These are phyloP conservation scores for Scheffersomyces parashehatae DNA, from an alignment of 1,139 yeast species.

Conservation along the genomic window DNA sequence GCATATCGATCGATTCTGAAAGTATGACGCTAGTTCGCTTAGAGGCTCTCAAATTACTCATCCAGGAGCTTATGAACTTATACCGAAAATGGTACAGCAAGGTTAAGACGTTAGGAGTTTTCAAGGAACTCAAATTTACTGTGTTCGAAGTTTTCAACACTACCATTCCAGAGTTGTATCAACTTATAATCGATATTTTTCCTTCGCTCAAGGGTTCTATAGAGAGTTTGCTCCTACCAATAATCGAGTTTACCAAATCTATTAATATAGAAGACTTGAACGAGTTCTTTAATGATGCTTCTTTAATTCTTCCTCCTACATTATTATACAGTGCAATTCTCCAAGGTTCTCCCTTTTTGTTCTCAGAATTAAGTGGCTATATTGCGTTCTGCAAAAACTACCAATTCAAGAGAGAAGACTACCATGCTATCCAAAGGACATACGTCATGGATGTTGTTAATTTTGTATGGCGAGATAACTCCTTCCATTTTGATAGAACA, in stretches of 20 bases:
- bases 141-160: slow-evolving; percentile 8
- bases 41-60: background rate
- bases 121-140: background rate
- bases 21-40: too few species aligned
- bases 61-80: slow-evolving; percentile 3
- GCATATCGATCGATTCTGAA: too few species aligned
- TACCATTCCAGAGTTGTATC: slow-evolving; percentile 8
- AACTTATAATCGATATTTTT: slow-evolving; percentile 4
- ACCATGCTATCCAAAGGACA: slow-evolving; percentile 47
- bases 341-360: slow-evolving; percentile 40
- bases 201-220: background rate
- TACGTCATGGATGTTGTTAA: slow-evolving; percentile 63
- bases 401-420: slow-evolving; percentile 25
- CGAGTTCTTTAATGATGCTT: slow-evolving; percentile 9
- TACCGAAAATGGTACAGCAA: slow-evolving; percentile 5
- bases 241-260: slow-evolving; percentile 12
- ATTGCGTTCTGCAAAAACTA: slow-evolving; percentile 44
- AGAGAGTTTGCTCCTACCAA: slow-evolving; percentile 7
- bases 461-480: slow-evolving; percentile 62
- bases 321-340: slow-evolving; percentile 38
- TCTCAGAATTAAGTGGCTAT: slow-evolving; percentile 52
- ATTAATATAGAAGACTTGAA: slow-evolving; percentile 11
- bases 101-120: background rate
- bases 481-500: slow-evolving; percentile 21
- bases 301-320: slow-evolving; percentile 38